phyloP scores from a whole-genome alignment of 2,329 filamentous ascomycete species.

The Meredithiella fracta region DNA sequence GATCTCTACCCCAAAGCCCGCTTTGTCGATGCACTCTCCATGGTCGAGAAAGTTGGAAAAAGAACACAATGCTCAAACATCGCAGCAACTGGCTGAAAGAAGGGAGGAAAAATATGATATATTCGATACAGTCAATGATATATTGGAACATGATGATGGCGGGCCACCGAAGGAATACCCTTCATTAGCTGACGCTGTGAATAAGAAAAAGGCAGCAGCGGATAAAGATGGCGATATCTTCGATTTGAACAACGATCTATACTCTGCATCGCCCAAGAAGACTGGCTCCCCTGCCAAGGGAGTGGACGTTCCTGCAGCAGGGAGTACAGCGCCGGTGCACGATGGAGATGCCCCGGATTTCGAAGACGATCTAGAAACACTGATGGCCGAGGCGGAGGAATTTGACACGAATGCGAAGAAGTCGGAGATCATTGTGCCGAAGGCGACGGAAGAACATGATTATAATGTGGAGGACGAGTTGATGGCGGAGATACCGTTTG shows the following conservation, averaged over 20 bases:
- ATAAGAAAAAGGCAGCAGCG: background rate
- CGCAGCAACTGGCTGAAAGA: slow-evolving; percentile 76
- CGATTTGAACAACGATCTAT: slow-evolving; percentile 33
- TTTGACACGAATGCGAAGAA: slow-evolving; percentile 10
- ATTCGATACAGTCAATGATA: slow-evolving; percentile 21
- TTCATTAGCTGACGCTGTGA: background rate
- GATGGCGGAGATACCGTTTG: slow-evolving; percentile 40
- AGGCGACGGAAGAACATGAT: slow-evolving; percentile 20
- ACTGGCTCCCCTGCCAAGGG: slow-evolving; percentile 13
- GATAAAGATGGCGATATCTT: background rate
- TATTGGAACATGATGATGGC: slow-evolving; percentile 14
- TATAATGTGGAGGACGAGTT: slow-evolving; percentile 50
- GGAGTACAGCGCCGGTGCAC: background rate
- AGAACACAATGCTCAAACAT: slow-evolving; percentile 56
- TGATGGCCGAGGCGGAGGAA: slow-evolving; percentile 34
- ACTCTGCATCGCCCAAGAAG: slow-evolving; percentile 33
- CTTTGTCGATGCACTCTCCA: slow-evolving; percentile 73
- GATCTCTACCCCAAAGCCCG: slow-evolving; percentile 89
- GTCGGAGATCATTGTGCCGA: slow-evolving; percentile 13
- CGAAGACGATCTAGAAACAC: slow-evolving; percentile 30
- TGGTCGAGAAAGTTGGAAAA: slow-evolving; percentile 88
- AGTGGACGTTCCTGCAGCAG: background rate
- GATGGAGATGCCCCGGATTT: slow-evolving; percentile 23
- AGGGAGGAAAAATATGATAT: slow-evolving; percentile 30
- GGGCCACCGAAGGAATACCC: background rate